phyloP scores from a whole-genome alignment of 1,139 yeast species.

The Hyphopichia khmerensis region DNA sequence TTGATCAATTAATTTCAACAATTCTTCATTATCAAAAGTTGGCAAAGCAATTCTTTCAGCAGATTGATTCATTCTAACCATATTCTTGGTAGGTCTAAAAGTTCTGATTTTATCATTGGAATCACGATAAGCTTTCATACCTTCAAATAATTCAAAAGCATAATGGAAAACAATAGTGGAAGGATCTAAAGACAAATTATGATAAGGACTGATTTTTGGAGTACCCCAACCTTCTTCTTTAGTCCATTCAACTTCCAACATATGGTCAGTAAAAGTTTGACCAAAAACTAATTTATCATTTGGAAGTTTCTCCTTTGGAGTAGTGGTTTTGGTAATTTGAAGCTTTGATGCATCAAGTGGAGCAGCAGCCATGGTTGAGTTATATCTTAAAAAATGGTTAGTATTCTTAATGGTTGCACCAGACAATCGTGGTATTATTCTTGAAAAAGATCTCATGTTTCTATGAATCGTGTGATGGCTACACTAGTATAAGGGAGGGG shows the following conservation, averaged over 20 bases:
- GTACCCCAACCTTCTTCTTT: constrained; percentile 75
- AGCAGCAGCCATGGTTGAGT: constrained; percentile 4
- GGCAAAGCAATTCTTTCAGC: constrained; percentile 89
- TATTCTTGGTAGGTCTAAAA: constrained; percentile 89
- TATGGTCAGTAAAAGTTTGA: constrained; percentile 83
- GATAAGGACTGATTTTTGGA: constrained; percentile 89
- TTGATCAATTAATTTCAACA: constrained; percentile 71
- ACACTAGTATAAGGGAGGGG: background rate
- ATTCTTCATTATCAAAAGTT: constrained; percentile 73
- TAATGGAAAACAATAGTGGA: constrained; percentile 89
- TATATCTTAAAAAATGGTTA: constrained; percentile 1
- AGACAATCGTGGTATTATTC: constrained; percentile 1
- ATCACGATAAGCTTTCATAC: constrained; percentile 90
- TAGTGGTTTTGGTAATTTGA: constrained; percentile 51
- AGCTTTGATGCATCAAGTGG: constrained; percentile 71
- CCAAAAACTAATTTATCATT: constrained; percentile 84
- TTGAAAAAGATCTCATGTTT: background rate
- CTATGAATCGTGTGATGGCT: background rate
- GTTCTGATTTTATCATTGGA: constrained; percentile 66
- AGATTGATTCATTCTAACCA: constrained; percentile 86
- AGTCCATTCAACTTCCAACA: constrained; percentile 86
- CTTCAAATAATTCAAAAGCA: constrained; percentile 94
- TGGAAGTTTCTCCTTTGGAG: constrained; percentile 67
- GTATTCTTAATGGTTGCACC: background rate
- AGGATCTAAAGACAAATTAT: constrained; percentile 74